Percentiles rank a stretch among this genome's conserved stretches.
Evolutionary conservation across 2,329 filamentous ascomycete species (phyloP).

Genomic region (Paramyrothecium sp.): DNA sequence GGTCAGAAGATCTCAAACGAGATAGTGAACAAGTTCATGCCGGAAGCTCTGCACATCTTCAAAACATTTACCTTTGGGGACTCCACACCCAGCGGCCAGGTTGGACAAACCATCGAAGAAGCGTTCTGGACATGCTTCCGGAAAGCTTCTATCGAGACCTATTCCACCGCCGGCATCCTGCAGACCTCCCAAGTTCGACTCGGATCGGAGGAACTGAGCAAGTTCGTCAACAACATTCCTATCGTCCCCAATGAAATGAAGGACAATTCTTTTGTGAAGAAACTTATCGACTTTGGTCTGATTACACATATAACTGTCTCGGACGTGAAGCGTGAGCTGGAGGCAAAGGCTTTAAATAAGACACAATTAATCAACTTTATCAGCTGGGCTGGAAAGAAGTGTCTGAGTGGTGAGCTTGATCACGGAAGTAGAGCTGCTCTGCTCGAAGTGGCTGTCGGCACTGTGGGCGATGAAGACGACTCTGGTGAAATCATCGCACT

Average conservation of each 20-base stretch:
- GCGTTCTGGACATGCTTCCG: constrained; percentile 93
- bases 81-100: constrained; percentile 82
- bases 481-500: constrained; percentile 74
- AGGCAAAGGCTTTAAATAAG: constrained; percentile 76
- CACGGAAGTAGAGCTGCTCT: constrained; percentile 63
- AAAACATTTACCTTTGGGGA: constrained; percentile 87
- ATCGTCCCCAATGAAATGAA: constrained; percentile 77
- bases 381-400: constrained; percentile 76
- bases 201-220: constrained; percentile 60
- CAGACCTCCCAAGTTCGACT: constrained; percentile 82
- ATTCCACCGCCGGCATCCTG: constrained; percentile 84
- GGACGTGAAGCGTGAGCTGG: constrained; percentile 82
- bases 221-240: constrained; percentile 86
- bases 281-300: constrained; percentile 79
- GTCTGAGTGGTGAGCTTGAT: constrained; percentile 71
- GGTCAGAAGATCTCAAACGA: constrained; percentile 57
- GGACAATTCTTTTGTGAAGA: constrained; percentile 72
- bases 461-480: constrained; percentile 58
- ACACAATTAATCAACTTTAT: constrained; percentile 81
- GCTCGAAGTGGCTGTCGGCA: constrained; percentile 77
- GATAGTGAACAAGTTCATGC: constrained; percentile 66
- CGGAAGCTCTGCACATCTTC: constrained; percentile 78
- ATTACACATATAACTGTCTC: constrained; percentile 84
- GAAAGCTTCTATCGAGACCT: constrained; percentile 79
- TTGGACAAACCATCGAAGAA: constrained; percentile 87